Evolutionary conservation across 2,329 filamentous ascomycete species (phyloP).

Genomic region (Whalleya microplaca): DNA sequence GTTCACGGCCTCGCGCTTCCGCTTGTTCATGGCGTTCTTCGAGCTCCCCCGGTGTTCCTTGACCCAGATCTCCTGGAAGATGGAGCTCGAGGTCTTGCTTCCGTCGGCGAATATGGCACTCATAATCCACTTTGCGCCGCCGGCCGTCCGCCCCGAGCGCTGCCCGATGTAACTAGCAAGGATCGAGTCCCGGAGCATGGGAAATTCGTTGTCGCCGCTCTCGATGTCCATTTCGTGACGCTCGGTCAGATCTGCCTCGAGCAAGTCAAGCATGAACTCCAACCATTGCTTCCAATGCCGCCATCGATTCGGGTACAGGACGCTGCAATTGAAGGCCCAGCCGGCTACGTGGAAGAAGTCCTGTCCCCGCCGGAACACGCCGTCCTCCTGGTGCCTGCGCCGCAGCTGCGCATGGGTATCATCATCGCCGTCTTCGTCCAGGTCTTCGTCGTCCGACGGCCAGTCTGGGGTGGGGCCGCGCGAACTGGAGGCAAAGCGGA

Average conservation of each 20-base stretch:
- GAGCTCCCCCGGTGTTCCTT: conserved; percentile 61
- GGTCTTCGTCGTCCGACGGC: conserved; percentile 49
- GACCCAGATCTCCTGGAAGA: conserved; percentile 69
- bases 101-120: conserved; percentile 72
- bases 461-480: conserved; percentile 42
- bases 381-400: conserved; percentile 64
- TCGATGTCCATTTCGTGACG: conserved; percentile 54
- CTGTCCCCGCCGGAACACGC: conserved; percentile 74
- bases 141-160: conserved; percentile 48
- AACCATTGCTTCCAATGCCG: conserved; percentile 81
- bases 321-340: conserved; percentile 92
- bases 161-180: conserved; percentile 62
- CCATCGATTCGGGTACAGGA: conserved; percentile 75
- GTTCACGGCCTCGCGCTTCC: conserved; percentile 56
- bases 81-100: conserved; percentile 50
- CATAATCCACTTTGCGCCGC: conserved; percentile 57
- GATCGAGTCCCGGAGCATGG: conserved; percentile 57
- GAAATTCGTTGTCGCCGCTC: conserved; percentile 34
- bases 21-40: conserved; percentile 49
- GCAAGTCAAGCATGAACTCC: conserved; percentile 74
- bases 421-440: conserved; percentile 51
- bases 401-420: conserved; percentile 58
- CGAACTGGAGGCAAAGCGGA: conserved; percentile 60
- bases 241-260: conserved; percentile 72
- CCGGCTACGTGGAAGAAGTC: conserved; percentile 90